Base-by-base conservation (phyloP, 2,329 filamentous ascomycete species). In the Laburnicola sp. region DNA sequence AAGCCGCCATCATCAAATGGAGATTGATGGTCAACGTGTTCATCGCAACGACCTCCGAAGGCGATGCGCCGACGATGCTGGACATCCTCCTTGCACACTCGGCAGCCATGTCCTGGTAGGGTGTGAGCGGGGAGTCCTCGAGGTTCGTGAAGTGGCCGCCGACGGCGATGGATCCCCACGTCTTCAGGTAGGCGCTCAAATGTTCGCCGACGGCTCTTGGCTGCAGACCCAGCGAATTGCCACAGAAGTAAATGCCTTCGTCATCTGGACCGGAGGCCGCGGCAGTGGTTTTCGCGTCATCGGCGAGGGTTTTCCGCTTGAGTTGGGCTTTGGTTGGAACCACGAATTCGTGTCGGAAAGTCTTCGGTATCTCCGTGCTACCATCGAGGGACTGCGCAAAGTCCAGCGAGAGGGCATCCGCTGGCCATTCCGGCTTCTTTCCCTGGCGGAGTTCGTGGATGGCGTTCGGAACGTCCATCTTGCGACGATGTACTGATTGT, bases 161-260 rank as follows among this genome's bases (percentile, higher is more conserved):
- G 16, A 96, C 91, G 11, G 86, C 91, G 56, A 94, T 87, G 0
- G 85, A 86, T 0, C 86, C 87, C 91, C 91, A 96, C 21, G 89
- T 91, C 56, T 87, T 82, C 1, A 96, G 80, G 61, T 94, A 90
- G 3, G 84, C 81, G 31, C 85, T 78, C 56, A 95, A 74, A 57
- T 89, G 84, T n/a, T 80, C 75, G 11, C 82, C 78, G 0, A 86
- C 84, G 4, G 82, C 82, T 56, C 82, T 85, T 26, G 91, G 91
- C 70, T 96, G 91, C 2, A 92, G 82, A 31, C 91, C 91, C 1
- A 96, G 80, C 0, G 91, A 96, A 75, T 96, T 96, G 47, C 91
- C 91, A 60, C 91, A 93, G 56, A 96, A 86, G 72, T 96, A 96
- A 49, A 89, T 86, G 56, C 79, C 81, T 46, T 75, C 74, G 9